phyloP scores from a whole-genome alignment of 805 yeast species.

The Wickerhamomyces sydowiorum region DNA sequence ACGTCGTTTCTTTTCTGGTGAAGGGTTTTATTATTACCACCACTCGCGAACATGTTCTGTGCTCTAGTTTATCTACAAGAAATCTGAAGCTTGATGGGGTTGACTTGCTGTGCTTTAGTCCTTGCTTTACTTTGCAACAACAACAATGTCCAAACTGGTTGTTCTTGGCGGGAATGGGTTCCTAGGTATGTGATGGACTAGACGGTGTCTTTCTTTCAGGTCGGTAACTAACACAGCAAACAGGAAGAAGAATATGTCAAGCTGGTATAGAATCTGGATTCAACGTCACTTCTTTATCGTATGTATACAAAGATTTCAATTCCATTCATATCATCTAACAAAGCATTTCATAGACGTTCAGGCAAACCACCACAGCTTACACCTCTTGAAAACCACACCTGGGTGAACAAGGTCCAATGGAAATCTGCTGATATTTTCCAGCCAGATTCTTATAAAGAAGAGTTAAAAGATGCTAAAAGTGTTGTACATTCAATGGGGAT shows the following conservation, averaged over 20 bases:
- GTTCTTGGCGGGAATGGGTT: conserved; percentile 91
- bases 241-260: conserved; percentile 64
- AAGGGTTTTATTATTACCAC: too few relatives aligned
- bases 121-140: background rate
- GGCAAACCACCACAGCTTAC: conserved; percentile 42
- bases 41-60: too few relatives aligned
- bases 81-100: too few relatives aligned
- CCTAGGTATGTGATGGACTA: conserved; percentile 34
- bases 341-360: conserved; percentile 30
- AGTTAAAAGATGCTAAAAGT: conserved; percentile 45
- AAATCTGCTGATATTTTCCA: conserved; percentile 60
- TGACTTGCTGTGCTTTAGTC: too few relatives aligned
- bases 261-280: conserved; percentile 57
- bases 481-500: conserved; percentile 86
- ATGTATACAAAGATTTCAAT: conserved; percentile 8
- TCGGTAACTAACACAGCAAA: background rate
- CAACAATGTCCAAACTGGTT: conserved; percentile 33
- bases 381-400: conserved; percentile 27
- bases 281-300: conserved; percentile 62
- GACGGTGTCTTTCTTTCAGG: background rate
- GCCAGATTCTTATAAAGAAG: conserved; percentile 47
- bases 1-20: too few relatives aligned
- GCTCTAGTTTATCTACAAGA: too few relatives aligned
- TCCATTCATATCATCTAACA: background rate
- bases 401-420: conserved; percentile 64